Percentiles rank a stretch among this genome's conserved stretches.
These are phyloP conservation scores for Pichia gijzeniarum DNA, from an alignment of 805 yeast genomes.

Conservation along the genomic window DNA sequence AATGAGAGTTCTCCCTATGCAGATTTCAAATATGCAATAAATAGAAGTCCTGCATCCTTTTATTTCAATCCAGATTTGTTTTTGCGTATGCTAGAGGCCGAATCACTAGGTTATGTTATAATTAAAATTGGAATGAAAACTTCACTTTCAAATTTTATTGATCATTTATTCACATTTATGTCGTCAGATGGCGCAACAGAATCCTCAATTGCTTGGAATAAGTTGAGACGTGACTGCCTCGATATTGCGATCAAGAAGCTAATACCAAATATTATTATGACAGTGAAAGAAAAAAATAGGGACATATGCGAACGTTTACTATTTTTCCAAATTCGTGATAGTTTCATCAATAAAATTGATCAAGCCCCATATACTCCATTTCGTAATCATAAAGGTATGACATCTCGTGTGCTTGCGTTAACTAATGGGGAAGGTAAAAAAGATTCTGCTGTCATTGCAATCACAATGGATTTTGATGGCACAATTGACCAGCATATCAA, in stretches of 20 bases:
- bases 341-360: constrained; percentile 66
- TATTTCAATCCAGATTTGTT: constrained; percentile 71
- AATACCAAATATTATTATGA: constrained; percentile 59
- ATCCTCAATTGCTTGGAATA: constrained; percentile 74
- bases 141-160: constrained; percentile 37
- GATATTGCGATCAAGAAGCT: constrained; percentile 61
- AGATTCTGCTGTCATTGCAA: constrained; percentile 82
- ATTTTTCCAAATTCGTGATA: constrained; percentile 60
- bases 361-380: constrained; percentile 92
- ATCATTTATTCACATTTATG: constrained; percentile 47
- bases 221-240: constrained; percentile 60
- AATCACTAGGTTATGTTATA: constrained; percentile 62
- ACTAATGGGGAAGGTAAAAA: constrained; percentile 84
- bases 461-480: constrained; percentile 72
- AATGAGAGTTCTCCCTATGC: constrained; percentile 76
- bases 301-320: constrained; percentile 68
- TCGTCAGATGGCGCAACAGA: constrained; percentile 77
- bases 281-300: constrained; percentile 77
- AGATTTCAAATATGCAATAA: constrained; percentile 85
- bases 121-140: constrained; percentile 53
- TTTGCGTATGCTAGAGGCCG: constrained; percentile 89
- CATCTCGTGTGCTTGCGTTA: constrained; percentile 76
- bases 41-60: constrained; percentile 72
- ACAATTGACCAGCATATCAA: constrained; percentile 70
- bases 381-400: constrained; percentile 70